Percentiles rank a stretch among this genome's conserved stretches.
These are phyloP conservation scores for Camellia oleifera DNA, from an alignment of 179 eudicot species.

Conservation along the genomic window DNA sequence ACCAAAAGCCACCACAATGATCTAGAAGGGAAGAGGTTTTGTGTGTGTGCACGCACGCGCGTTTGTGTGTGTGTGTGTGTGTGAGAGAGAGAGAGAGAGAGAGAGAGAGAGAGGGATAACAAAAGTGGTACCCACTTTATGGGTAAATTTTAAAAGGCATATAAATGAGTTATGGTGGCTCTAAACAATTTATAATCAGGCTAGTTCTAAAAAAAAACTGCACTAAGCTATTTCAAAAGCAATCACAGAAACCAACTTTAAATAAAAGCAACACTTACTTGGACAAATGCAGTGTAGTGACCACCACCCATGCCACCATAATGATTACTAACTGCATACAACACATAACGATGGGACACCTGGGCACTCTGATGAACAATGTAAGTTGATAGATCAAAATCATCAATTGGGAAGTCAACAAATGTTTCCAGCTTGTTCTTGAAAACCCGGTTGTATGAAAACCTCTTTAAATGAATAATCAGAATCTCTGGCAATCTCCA, in stretches of 20 bases:
- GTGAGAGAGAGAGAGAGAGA: too few relatives aligned
- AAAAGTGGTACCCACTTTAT: background rate
- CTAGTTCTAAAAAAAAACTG: background rate
- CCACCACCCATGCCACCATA: slow-evolving; percentile 69
- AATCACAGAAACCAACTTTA: background rate
- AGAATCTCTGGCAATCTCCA: slow-evolving; percentile 76
- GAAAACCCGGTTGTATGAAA: slow-evolving; percentile 49
- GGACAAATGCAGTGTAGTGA: slow-evolving; percentile 61
- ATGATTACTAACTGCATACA: slow-evolving; percentile 68
- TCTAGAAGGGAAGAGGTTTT: too few relatives aligned
- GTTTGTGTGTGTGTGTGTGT: too few relatives aligned
- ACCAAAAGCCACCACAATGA: background rate
- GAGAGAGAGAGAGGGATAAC: too few relatives aligned
- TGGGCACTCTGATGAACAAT: slow-evolving; percentile 34
- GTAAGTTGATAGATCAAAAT: slow-evolving; percentile 48
- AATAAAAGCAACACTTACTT: slow-evolving; percentile 39
- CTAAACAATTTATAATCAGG: background rate
- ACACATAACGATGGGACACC: slow-evolving; percentile 37
- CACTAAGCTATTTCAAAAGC: background rate
- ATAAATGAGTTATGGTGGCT: background rate
- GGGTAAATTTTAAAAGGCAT: background rate
- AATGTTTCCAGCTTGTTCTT: slow-evolving; percentile 63
- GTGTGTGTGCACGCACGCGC: too few relatives aligned
- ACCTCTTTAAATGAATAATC: slow-evolving; percentile 72
- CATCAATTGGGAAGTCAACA: slow-evolving; percentile 63